Evolutionary conservation across 164 flowering plant species (phyloP).

Genomic region (Chimonanthus praecox): DNA sequence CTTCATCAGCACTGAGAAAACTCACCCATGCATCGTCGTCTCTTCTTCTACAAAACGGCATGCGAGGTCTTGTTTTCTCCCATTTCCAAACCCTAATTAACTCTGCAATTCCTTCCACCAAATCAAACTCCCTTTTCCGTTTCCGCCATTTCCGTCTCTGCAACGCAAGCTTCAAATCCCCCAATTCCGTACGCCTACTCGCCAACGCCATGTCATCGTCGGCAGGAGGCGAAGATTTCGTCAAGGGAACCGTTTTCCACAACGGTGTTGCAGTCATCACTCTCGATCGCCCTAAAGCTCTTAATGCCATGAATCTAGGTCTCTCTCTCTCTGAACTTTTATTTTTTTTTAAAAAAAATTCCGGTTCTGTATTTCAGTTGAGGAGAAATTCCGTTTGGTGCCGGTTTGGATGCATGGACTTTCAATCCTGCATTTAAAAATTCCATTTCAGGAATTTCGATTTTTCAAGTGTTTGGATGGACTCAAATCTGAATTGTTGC

Average conservation of each 20-base stretch:
- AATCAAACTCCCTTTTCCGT: background rate
- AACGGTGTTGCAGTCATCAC: slow-evolving; percentile 91
- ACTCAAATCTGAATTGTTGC: background rate
- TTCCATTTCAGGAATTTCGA: background rate
- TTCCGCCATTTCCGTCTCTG: background rate
- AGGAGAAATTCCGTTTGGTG: too few relatives aligned
- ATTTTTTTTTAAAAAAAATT: too few relatives aligned
- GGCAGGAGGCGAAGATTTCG: slow-evolving; percentile 48
- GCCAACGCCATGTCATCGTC: slow-evolving; percentile 38
- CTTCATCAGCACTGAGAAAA: too few relatives aligned
- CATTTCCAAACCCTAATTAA: background rate
- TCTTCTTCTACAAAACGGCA: background rate
- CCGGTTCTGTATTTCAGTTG: too few relatives aligned
- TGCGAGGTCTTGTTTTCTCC: background rate
- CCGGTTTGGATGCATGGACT: too few relatives aligned
- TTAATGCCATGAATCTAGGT: slow-evolving; percentile 96
- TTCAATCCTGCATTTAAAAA: background rate
- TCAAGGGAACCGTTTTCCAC: slow-evolving; percentile 67
- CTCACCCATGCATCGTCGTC: background rate
- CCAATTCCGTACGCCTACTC: slow-evolving; percentile 15
- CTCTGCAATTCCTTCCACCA: background rate
- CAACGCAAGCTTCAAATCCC: slow-evolving; percentile 2
- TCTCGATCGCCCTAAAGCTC: slow-evolving; percentile 94
- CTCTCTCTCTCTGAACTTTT: background rate
- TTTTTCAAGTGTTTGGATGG: background rate